Percentiles rank a stretch among this genome's conserved stretches.
phyloP scores from a whole-genome alignment of 2,329 filamentous ascomycete species.

The Thielaviopsis euricoi region DNA sequence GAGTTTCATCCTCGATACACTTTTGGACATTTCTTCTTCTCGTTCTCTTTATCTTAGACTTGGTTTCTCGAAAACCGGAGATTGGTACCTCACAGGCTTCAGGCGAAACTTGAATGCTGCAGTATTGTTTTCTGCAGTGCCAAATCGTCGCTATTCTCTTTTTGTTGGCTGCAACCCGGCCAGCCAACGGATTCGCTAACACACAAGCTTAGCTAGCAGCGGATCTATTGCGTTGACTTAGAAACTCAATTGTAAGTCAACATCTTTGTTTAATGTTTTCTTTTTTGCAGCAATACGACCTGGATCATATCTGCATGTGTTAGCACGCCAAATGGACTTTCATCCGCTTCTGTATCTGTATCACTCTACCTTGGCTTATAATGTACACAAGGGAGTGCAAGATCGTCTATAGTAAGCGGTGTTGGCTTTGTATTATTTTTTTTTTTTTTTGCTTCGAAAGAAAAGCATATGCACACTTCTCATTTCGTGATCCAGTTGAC shows the following conservation, averaged over 20 bases:
- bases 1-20: neutral
- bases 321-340: neutral
- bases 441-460: neutral
- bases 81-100: neutral
- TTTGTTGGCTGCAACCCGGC: neutral
- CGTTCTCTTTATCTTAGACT: neutral
- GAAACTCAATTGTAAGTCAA: no score
- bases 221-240: neutral
- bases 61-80: neutral
- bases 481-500: neutral
- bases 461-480: neutral
- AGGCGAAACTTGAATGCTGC: neutral
- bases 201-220: neutral
- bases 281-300: no score
- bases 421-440: no score
- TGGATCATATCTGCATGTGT: no score
- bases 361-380: no score
- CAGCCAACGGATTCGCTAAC: neutral
- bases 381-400: no score
- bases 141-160: neutral
- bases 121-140: neutral
- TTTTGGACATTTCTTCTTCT: neutral
- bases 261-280: no score
- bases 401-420: no score
- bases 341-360: neutral